These are phyloP conservation scores for Dactylellina sp. DNA, from an alignment of 2,329 filamentous ascomycete genomes.

Conservation along the genomic window DNA sequence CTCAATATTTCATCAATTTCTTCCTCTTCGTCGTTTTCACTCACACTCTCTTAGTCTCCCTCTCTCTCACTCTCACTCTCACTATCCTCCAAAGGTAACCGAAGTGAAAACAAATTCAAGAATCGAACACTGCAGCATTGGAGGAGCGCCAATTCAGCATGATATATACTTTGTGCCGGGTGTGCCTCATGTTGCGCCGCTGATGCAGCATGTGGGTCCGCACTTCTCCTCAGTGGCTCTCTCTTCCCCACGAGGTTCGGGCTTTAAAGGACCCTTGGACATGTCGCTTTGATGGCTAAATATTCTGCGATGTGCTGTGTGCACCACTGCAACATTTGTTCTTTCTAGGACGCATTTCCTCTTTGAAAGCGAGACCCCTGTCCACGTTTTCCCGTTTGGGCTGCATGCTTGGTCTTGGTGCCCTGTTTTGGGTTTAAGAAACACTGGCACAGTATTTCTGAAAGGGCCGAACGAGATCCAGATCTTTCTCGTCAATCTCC, in stretches of 20 bases:
- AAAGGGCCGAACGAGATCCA: constrained; percentile 56
- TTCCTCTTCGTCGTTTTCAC: constrained; percentile 14
- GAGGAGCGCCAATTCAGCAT: constrained; percentile 38
- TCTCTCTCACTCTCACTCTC: constrained; percentile 15
- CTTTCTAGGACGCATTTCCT: constrained; percentile 37
- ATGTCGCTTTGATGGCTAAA: constrained; percentile 37
- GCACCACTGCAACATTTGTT: constrained; percentile 24
- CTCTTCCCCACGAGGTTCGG: constrained; percentile 52
- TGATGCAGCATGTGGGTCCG: constrained; percentile 53
- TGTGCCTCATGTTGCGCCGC: constrained; percentile 38
- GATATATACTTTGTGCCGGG: constrained; percentile 44
- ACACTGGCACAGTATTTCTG: constrained; percentile 39
- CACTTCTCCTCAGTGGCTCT: constrained; percentile 17
- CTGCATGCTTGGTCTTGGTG: constrained; percentile 38
- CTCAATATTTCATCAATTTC: constrained; percentile 3
- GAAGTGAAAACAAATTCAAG: constrained; percentile 25
- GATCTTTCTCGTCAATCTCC: constrained; percentile 58
- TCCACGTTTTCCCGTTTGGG: constrained; percentile 54
- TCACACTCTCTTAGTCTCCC: constrained; percentile 8
- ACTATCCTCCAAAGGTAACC: constrained; percentile 11
- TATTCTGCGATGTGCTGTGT: constrained; percentile 34
- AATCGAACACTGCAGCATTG: constrained; percentile 7
- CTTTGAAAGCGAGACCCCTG: constrained; percentile 52
- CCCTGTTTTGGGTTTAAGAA: constrained; percentile 53
- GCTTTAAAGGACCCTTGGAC: constrained; percentile 45